Evolutionary conservation across 306 rosid species (phyloP).

Genomic region (Pachyrhizus erosus): DNA sequence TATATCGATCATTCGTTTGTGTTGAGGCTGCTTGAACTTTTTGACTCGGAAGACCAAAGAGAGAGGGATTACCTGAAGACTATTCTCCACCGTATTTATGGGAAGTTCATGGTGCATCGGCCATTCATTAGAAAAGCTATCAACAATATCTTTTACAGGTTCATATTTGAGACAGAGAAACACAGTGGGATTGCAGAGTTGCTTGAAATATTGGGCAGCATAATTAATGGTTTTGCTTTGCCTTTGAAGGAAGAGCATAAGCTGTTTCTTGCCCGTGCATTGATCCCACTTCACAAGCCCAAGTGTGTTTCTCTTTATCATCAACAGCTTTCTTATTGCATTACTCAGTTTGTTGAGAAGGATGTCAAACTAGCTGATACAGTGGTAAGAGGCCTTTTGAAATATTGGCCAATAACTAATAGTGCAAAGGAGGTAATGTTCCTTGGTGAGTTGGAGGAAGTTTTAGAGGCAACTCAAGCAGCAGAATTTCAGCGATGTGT

Average conservation of each 20-base stretch:
- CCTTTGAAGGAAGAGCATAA: conserved; percentile 81
- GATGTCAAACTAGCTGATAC: conserved; percentile 72
- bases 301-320: conserved; percentile 65
- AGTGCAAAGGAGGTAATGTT: conserved; percentile 76
- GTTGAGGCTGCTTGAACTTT: conserved; percentile 65
- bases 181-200: conserved; percentile 69
- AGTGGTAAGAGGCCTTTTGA: conserved; percentile 65
- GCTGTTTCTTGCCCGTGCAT: conserved; percentile 64
- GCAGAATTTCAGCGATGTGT: conserved; percentile 70
- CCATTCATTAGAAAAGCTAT: conserved; percentile 71
- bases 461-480: conserved; percentile 64
- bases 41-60: conserved; percentile 74
- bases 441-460: conserved; percentile 72
- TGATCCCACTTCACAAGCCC: conserved; percentile 78
- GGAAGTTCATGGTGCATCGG: conserved; percentile 75
- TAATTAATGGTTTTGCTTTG: conserved; percentile 70
- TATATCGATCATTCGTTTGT: conserved; percentile 65
- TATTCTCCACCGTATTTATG: conserved; percentile 67
- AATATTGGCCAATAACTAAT: conserved; percentile 68
- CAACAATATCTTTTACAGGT: conserved; percentile 65
- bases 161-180: conserved; percentile 71
- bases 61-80: conserved; percentile 75
- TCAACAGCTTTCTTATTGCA: conserved; percentile 69
- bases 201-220: conserved; percentile 72
- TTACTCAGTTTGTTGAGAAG: conserved; percentile 69